Evolutionary conservation across 208 protist species (phyloP).

Genomic region (Acanthamoeba culbertsoni): DNA sequence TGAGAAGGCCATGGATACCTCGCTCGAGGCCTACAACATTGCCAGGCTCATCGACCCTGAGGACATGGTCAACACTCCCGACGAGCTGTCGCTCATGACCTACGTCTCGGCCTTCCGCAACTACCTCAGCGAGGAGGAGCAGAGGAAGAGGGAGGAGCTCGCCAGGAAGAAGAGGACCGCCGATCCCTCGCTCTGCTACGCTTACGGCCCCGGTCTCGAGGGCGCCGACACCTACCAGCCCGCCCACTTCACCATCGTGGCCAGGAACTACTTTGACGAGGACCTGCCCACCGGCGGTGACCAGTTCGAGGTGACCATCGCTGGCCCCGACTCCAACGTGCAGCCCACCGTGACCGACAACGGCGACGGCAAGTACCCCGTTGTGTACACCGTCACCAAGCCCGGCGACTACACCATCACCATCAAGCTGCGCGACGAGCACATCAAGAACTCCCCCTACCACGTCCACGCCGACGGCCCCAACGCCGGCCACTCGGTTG

Average conservation of each 20-base stretch:
- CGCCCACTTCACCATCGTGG: conserved; percentile 71
- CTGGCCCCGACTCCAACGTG: conserved; percentile 66
- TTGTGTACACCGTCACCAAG: conserved; percentile 66
- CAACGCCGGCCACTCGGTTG: not conserved
- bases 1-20: conserved; percentile 68
- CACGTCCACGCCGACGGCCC: conserved; percentile 23
- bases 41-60: conserved; percentile 44
- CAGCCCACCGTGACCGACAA: conserved; percentile 65
- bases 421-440: conserved; percentile 58
- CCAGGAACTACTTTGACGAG: conserved; percentile 73
- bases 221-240: conserved; percentile 50
- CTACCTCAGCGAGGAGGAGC: conserved; percentile 65
- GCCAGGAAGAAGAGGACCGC: conserved; percentile 59
- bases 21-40: conserved; percentile 61
- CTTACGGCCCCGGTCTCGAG: conserved; percentile 60
- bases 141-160: conserved; percentile 29
- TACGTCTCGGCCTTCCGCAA: conserved; percentile 75
- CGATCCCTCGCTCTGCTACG: conserved; percentile 46
- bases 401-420: conserved; percentile 68
- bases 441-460: conserved; percentile 60
- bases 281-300: conserved; percentile 72
- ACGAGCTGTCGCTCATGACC: conserved; percentile 80
- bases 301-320: conserved; percentile 66
- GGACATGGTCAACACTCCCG: conserved; percentile 71
- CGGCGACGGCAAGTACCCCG: conserved; percentile 75